Evolutionary conservation across 73 alveolate species (phyloP).

Genomic region (Chromera velia): DNA sequence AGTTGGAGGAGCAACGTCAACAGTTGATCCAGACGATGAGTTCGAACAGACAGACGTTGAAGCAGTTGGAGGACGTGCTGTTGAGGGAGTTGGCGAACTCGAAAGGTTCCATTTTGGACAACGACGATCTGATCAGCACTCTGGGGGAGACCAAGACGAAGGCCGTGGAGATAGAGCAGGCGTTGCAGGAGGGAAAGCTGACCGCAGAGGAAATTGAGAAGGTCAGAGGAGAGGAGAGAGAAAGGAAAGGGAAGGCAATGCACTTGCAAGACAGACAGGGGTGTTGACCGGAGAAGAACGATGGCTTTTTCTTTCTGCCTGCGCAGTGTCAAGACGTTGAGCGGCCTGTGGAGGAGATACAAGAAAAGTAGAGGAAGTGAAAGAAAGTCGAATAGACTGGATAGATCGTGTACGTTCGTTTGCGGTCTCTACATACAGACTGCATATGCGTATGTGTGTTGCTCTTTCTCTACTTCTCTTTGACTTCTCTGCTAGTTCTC

Average conservation of each 20-base stretch:
- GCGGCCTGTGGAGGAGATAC: too few relatives aligned
- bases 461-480: too few relatives aligned
- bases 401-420: too few relatives aligned
- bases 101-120: constrained; percentile 87
- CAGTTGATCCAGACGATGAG: constrained; percentile 87
- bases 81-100: constrained; percentile 32
- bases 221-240: constrained; percentile 21
- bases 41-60: constrained; percentile 65
- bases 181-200: constrained; percentile 85
- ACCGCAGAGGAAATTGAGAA: constrained; percentile 87
- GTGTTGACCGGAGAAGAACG: not conserved
- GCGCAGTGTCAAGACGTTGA: not conserved
- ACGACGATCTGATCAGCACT: constrained; percentile 85
- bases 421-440: too few relatives aligned
- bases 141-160: constrained; percentile 88
- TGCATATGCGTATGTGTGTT: not conserved
- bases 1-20: constrained; percentile 78
- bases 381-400: not conserved
- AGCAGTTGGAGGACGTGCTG: constrained; percentile 31
- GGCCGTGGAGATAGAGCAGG: constrained; percentile 85
- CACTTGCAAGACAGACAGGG: not conserved
- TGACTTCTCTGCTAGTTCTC: not conserved
- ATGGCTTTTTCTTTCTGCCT: not conserved
- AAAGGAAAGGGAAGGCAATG: constrained; percentile 7
- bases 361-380: too few relatives aligned